Evolutionary conservation across 768 basidiomycete species (phyloP), one percentile per base, ranked within the genome.

Genomic region (Mycena epipterygia): DNA sequence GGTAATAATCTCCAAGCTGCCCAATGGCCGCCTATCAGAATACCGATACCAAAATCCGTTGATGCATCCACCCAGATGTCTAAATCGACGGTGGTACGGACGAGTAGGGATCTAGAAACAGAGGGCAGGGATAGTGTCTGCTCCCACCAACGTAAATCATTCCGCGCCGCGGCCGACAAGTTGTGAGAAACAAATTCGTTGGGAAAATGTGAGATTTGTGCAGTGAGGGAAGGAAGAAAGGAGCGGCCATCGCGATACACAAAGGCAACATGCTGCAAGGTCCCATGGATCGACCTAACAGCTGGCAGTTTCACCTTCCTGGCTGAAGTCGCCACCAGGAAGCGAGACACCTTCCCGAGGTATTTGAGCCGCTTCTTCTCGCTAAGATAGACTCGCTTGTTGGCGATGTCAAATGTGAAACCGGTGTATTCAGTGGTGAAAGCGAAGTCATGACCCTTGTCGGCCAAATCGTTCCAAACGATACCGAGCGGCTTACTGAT

Each of bases 181-280:
- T 51, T 39, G 39, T 69, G 67, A 4, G 67, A 63, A n/a, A 55
- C 60, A 30, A 55, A 63, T 3, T 69, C 53, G 53, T 64, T 64
- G 39, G 63, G 52, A 29, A 64, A 64, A 2, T n/a, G 39, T 0
- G 52, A 44, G 21, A 64, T 64, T 32, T 53, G 49, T 5, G 27
- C 9, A 4, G 51, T 64, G 5, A 64, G 39, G 14, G 62, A 64
- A 1, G 57, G 56, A 5, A 61, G 35, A 19, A 68, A 68, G 19
- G 59, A 61, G 5, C 67, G 67, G 2, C 67, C 67, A 23, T 59
- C 59, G 21, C 59, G 59, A 33, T 68, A 68, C 0, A 68, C 51
- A 25, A 68, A 68, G n/a, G 35, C n/a, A n/a, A 68, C 25, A 27
- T 68, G 65, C 27, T 57, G 65, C 2, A 67, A 23, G 6, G 56